phyloP scores from a whole-genome alignment of 345 rosid genomes.

The Ceriops decandra region DNA sequence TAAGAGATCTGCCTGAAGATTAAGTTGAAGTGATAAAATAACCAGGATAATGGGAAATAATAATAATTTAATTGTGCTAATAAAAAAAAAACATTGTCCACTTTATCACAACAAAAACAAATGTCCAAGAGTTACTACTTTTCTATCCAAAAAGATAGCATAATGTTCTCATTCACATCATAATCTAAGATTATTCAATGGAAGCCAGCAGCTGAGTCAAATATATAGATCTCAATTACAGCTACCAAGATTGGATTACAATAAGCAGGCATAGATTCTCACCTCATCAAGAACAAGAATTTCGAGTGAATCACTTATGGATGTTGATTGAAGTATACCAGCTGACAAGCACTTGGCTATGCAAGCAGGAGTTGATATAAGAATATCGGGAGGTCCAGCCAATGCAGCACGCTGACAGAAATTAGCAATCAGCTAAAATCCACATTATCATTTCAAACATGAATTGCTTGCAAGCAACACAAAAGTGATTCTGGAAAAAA shows the following conservation, averaged over 20 bases:
- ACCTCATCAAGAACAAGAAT: conserved; percentile 95
- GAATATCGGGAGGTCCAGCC: conserved; percentile 71
- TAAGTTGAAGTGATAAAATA: not conserved
- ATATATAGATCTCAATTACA: not conserved
- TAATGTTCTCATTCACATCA: not conserved
- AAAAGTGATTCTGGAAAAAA: not conserved
- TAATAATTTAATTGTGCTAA: not conserved
- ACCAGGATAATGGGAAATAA: not conserved
- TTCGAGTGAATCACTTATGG: conserved; percentile 62
- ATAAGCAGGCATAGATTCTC: conserved; percentile 6
- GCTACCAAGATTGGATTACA: not conserved
- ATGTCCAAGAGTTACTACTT: not conserved
- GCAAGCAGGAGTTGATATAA: conserved; percentile 81
- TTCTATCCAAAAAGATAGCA: not conserved
- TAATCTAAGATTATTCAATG: not conserved
- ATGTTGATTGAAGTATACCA: conserved; percentile 57
- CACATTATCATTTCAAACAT: not conserved
- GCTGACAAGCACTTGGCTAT: conserved; percentile 69
- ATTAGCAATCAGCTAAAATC: conserved; percentile 1
- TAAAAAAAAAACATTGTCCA: not conserved
- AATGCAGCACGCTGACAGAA: conserved; percentile 60
- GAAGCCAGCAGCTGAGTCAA: not conserved
- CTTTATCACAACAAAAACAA: not conserved
- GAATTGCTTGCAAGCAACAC: not conserved
- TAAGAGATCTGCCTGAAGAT: conserved; percentile 90